These are phyloP conservation scores for Didymella sp. DNA, from an alignment of 2,329 filamentous ascomycete species.

Conservation along the genomic window DNA sequence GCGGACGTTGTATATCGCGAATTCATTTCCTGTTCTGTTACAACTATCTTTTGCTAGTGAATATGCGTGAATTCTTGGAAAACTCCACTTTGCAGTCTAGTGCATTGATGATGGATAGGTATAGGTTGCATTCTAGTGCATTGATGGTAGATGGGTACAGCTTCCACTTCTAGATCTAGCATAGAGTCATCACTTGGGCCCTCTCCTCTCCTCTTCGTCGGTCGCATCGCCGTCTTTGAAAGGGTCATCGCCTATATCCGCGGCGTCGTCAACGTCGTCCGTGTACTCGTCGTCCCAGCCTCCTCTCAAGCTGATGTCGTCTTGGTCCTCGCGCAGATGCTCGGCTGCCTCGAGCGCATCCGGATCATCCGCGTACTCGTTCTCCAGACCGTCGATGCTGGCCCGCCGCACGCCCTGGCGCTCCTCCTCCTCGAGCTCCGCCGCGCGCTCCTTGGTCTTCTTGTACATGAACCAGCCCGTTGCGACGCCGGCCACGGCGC, in stretches of 20 bases:
- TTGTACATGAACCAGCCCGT: constrained; percentile 89
- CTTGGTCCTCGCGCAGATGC: constrained; percentile 57
- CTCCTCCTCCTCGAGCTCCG: constrained; percentile 57
- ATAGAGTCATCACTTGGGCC: constrained; percentile 1
- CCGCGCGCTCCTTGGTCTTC: constrained; percentile 59
- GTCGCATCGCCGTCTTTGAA: constrained; percentile 54
- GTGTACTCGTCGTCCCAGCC: constrained; percentile 55
- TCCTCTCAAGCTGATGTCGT: constrained; percentile 60
- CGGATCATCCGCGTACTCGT: constrained; percentile 56
- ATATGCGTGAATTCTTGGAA: not conserved
- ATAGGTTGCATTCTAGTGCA: too few species aligned
- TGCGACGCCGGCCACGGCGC: constrained; percentile 71
- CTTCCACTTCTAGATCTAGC: not conserved
- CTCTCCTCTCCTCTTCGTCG: constrained; percentile 34
- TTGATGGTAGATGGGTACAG: too few species aligned
- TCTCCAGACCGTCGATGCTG: constrained; percentile 47
- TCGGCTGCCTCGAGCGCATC: constrained; percentile 51
- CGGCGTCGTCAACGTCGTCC: constrained; percentile 56
- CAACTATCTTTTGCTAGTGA: not conserved
- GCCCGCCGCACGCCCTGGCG: constrained; percentile 43
- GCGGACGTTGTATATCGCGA: constrained; percentile 39
- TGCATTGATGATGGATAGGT: too few species aligned
- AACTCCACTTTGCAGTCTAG: too few species aligned
- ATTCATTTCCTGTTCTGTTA: constrained; percentile 31
- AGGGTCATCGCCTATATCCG: constrained; percentile 51